Base-by-base conservation (phyloP, 2,329 filamentous ascomycete species). In the Aureobasidium sp. region DNA sequence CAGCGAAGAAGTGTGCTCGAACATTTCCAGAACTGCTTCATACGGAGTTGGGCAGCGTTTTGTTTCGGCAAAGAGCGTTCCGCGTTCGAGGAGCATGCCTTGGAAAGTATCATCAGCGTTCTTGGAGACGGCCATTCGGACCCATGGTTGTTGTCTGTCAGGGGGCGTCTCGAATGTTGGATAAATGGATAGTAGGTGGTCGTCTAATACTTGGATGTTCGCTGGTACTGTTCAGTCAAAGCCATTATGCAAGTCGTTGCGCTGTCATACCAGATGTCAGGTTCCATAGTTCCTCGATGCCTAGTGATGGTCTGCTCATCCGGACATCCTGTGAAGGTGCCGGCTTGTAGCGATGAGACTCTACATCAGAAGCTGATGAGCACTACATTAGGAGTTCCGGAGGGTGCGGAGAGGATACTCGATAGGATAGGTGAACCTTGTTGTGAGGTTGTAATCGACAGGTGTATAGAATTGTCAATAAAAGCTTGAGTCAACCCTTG, bases 61-160 rank as follows among this genome's bases (percentile, higher is more conserved):
- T 11, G 56, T 59, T 22, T 49, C 44, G 22, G 41, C 42, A 4
- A 59, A 36, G 5, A 59, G 44, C 2, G 15, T 12, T 11, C 56
- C 55, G 8, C 55, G 55, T 27, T 59, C 55, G 39, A 59, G 39
- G 8, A 59, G 55, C 41, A 59, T 44, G 42, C 15, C 42, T 48
- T 59, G 55, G 8, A 36, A 59, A 1, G 42, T 59, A 8, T 9
- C 41, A 12, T 48, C 42, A 15, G 41, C 12, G 9, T 59, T 48
- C 42, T 59, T 59, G 29, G 44, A 27, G 8, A 59, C 20, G 20
- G 55, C 55, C 55, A 59, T 59, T 8, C 55, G 55, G 4, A 59
- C 34, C 55, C 44, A 49, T 31, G 56, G 56, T 39, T 48, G 56
- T 15, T 48, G 41, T 48, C 11, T n/a, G 11, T 44, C 12, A n/a